A percentile compares a stretch with the other conserved stretches of the same genome.
These are phyloP conservation scores for Ampelocalamus luodianensis DNA, from an alignment of 176 grass and related monocot genomes.

Conservation along the genomic window DNA sequence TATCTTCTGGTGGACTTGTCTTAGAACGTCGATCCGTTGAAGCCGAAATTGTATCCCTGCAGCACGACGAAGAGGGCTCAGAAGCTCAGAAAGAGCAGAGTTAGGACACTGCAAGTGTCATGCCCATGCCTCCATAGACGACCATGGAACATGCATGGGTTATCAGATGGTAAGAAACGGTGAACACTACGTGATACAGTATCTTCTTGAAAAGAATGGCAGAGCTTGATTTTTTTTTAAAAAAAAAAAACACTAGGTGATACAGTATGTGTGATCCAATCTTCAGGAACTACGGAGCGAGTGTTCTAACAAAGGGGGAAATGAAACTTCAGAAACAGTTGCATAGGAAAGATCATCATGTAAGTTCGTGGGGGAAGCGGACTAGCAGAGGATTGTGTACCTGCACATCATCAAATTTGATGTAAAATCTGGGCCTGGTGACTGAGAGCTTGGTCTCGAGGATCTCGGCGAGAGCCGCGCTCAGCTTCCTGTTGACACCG, in stretches of 20 bases:
- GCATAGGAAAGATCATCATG: too few relatives aligned
- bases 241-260: too few relatives aligned
- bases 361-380: too few relatives aligned
- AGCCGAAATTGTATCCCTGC: conserved; percentile 53
- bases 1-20: background rate
- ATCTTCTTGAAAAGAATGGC: too few relatives aligned
- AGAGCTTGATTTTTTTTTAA: too few relatives aligned
- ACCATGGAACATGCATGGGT: background rate
- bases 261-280: too few relatives aligned
- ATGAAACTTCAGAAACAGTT: too few relatives aligned
- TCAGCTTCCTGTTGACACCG: conserved; percentile 80
- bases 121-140: background rate
- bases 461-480: conserved; percentile 76
- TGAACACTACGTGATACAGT: background rate
- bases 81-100: background rate
- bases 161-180: background rate
- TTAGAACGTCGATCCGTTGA: conserved; percentile 62
- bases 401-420: conserved; percentile 92
- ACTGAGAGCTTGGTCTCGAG: conserved; percentile 84
- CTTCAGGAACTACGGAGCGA: too few relatives aligned
- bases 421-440: conserved; percentile 71
- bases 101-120: background rate
- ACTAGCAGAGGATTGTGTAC: conserved; percentile 16
- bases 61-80: background rate
- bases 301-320: too few relatives aligned